Evolutionary conservation across 2,329 filamentous ascomycete species (phyloP), one percentile per base, ranked within the genome.

Genomic region (Hymenoscyphus fraxineus): DNA sequence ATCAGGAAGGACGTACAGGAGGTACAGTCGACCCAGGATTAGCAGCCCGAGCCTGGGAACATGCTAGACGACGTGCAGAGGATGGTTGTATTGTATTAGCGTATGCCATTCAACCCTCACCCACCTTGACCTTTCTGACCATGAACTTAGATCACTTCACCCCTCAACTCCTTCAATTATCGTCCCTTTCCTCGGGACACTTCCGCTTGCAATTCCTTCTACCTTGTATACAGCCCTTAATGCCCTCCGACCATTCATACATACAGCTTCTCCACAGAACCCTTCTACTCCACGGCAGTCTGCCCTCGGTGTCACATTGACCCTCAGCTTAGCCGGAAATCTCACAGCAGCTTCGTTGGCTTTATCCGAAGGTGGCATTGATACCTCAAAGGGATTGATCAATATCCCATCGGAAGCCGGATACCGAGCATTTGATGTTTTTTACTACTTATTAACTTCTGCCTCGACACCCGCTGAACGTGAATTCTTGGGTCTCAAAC

Each of bases 381-480:
- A 99, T 75, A 95, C 93, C 0, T 79, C 83, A 22, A 87, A 87
- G 67, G 95, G 94, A 54, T 81, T 99, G 12, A 81, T 97, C 16
- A 87, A 90, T 64, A 86, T 99, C 16, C 91, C 95, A 0, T 78
- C 87, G 0, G 88, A 97, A 74, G 74, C 87, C 6, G 95, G 95
- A 13, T 92, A 92, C 77, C 88, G 95, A 67, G 95, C 94, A 3
- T 99, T 99, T 71, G 94, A 99, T 74, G 95, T 96, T 59, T 98
- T 99, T 75, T 98, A 99, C 79, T 98, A 97, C 73, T 86, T 99
- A 0, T 83, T 98, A 54, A 96, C 93, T 0, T 93, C 91, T n/a
- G 90, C 91, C 0, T 96, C 95, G 0, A 95, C 92, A 0, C 87
- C 90, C 3, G 89, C 92, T 1, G 95, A 99, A 78, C 84, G 92